phyloP scores from a whole-genome alignment of 1,139 yeast genomes.

The Geotrichum citri-aurantii region DNA sequence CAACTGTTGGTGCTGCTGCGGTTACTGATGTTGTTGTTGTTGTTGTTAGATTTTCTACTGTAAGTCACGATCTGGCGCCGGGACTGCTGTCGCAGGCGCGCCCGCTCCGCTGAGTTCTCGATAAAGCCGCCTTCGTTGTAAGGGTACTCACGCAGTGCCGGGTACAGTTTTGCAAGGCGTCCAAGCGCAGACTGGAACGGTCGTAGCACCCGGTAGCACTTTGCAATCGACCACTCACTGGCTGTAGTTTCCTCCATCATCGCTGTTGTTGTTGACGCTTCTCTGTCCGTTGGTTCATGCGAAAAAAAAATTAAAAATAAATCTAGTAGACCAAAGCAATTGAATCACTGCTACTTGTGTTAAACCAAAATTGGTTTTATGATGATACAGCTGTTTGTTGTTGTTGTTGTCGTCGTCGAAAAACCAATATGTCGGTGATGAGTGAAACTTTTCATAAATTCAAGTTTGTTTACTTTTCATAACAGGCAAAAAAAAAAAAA shows the following conservation, averaged over 20 bases:
- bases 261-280: neutral
- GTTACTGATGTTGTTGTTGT: neutral
- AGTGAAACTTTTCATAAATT: neutral
- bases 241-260: neutral
- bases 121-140: conserved; percentile 2
- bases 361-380: neutral
- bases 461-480: neutral
- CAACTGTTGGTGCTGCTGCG: no score
- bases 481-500: neutral
- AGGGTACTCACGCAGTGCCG: conserved; percentile 9
- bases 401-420: neutral
- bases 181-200: conserved; percentile 12
- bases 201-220: conserved; percentile 13
- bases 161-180: conserved; percentile 7
- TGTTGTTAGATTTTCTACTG: neutral
- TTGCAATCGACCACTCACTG: conserved; percentile 10
- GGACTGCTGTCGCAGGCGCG: neutral
- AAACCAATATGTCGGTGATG: neutral
- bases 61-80: neutral
- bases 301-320: neutral
- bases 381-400: no score
- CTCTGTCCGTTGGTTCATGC: neutral
- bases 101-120: neutral
- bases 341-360: neutral
- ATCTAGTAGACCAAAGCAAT: neutral